These are phyloP conservation scores for Pleurozium schreberi DNA, from an alignment of 225 moss, liverwort and hornwort genomes.

Conservation along the genomic window DNA sequence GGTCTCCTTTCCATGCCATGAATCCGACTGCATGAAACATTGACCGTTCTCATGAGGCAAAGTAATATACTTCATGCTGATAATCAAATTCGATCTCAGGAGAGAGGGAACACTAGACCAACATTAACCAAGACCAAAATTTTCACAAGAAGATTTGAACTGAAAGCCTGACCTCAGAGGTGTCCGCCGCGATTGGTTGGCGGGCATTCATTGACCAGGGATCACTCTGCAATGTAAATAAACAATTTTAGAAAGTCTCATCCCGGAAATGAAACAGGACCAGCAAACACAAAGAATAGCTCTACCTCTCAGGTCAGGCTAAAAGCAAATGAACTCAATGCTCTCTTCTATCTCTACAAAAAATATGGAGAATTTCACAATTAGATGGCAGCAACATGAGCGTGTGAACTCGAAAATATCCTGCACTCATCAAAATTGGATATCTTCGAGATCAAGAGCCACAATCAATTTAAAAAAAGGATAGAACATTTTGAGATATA, in stretches of 20 bases:
- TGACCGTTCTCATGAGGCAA: not conserved
- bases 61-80: not conserved
- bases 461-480: not conserved
- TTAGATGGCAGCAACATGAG: not conserved
- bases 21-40: conserved; percentile 4
- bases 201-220: conserved; percentile 3
- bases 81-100: not conserved
- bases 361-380: not conserved
- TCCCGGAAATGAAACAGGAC: not conserved
- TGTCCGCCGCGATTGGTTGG: not conserved
- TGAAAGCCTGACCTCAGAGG: conserved; percentile 6
- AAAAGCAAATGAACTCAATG: not conserved
- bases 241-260: not conserved
- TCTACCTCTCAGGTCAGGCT: not conserved
- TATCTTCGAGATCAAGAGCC: not conserved
- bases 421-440: not conserved
- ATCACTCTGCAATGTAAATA: conserved; percentile 1
- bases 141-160: not conserved
- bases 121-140: not conserved
- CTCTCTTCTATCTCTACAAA: not conserved
- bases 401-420: not conserved
- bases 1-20: conserved; percentile 17
- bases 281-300: not conserved
- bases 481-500: not conserved
- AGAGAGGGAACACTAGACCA: not conserved